Evolutionary conservation across 1,284 basidiomycete genomes (phyloP).

Genomic region (Inonotus obliquus): DNA sequence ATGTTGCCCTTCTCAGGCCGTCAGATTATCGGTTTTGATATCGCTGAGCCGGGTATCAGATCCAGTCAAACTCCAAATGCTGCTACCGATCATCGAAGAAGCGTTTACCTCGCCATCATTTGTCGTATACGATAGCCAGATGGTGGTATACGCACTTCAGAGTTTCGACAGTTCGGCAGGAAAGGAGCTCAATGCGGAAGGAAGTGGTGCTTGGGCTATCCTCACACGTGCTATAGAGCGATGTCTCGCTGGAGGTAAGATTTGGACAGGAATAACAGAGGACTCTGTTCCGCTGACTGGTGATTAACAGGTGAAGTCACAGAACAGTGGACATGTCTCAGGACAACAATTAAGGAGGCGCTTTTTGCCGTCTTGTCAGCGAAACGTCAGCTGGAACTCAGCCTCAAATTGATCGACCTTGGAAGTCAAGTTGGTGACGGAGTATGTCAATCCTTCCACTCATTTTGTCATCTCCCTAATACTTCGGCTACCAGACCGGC

Average conservation of each 20-base stretch:
- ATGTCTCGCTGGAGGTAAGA: constrained; percentile 45
- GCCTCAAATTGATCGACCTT: constrained; percentile 47
- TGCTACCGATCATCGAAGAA: constrained; percentile 56
- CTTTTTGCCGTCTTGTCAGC: constrained; percentile 48
- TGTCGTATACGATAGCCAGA: constrained; percentile 10
- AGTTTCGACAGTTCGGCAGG: constrained; percentile 50
- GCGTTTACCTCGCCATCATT: constrained; percentile 32
- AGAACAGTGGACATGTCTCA: constrained; percentile 36
- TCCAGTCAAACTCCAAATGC: constrained; percentile 55
- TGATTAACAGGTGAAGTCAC: constrained; percentile 6
- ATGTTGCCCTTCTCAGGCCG: constrained; percentile 47
- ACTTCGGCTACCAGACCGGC: constrained; percentile 29
- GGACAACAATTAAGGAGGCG: constrained; percentile 42
- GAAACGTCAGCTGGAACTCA: constrained; percentile 52
- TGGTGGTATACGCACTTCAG: constrained; percentile 37
- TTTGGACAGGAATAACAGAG: constrained; percentile 25
- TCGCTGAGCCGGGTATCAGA: constrained; percentile 60
- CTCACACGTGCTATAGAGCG: constrained; percentile 42
- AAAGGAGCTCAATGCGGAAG: constrained; percentile 41
- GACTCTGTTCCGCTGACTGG: neutral
- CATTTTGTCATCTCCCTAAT: neutral
- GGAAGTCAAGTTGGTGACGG: constrained; percentile 40
- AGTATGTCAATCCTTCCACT: constrained; percentile 35
- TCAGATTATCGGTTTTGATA: constrained; percentile 56
- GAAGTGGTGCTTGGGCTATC: constrained; percentile 42